A percentile compares a stretch with the other conserved stretches of the same genome.
phyloP scores from a whole-genome alignment of 129 eudicot species.

The Silybum marianum region DNA sequence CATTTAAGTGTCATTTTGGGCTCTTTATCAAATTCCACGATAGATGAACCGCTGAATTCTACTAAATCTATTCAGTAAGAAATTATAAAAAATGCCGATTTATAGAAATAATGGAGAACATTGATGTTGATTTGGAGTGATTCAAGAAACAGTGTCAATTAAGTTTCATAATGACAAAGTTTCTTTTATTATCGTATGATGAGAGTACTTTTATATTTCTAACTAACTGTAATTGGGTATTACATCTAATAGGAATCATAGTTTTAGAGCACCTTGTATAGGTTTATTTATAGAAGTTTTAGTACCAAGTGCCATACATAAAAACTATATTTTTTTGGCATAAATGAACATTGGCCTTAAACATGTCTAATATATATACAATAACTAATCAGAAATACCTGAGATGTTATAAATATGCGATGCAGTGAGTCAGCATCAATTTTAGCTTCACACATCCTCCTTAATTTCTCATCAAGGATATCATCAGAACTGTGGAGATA shows the following conservation, averaged over 20 bases:
- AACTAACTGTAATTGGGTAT: neutral
- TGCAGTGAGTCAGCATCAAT: conserved; percentile 75
- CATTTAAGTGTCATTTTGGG: neutral
- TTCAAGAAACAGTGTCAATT: too few relatives aligned
- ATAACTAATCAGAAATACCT: conserved; percentile 50
- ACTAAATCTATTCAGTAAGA: too few relatives aligned
- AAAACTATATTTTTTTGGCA: neutral
- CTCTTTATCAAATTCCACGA: neutral
- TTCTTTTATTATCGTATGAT: neutral
- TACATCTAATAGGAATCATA: neutral
- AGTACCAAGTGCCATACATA: neutral
- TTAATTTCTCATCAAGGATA: conserved; percentile 50
- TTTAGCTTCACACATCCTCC: conserved; percentile 57
- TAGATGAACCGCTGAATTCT: neutral
- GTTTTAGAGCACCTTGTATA: neutral
- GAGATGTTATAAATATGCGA: conserved; percentile 94
- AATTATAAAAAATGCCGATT: too few relatives aligned
- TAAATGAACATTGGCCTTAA: neutral
- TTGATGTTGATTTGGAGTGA: too few relatives aligned
- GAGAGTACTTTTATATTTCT: neutral
- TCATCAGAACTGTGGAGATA: conserved; percentile 64
- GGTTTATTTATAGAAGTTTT: too few relatives aligned
- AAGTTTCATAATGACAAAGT: too few relatives aligned
- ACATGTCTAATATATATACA: neutral
- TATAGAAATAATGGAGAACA: too few relatives aligned